Conservation (phyloP, 768 basidiomycete genomes). For the Leucosporidium yakuticum region DNA sequence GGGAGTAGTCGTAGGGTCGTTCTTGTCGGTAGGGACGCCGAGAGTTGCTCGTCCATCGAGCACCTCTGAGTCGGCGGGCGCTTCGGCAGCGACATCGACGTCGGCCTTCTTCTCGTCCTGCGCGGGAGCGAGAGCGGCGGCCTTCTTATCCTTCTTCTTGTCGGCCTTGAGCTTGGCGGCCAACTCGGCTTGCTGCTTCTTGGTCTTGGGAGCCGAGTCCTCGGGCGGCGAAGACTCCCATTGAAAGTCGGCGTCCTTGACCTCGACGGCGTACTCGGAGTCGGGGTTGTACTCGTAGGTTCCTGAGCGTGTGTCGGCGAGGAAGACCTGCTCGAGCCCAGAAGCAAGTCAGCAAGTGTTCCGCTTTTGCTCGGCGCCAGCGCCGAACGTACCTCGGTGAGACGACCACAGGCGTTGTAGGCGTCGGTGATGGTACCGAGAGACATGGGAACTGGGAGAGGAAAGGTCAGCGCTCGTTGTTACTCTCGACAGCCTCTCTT, state of each 20-base stretch:
- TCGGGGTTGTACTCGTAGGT: slow-evolving; percentile 53
- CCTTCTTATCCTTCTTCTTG: slow-evolving; percentile 39
- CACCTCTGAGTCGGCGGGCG: not conserved
- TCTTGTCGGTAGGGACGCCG: too few relatives aligned
- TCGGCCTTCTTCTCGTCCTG: slow-evolving; percentile 23
- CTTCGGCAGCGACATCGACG: slow-evolving; percentile 10
- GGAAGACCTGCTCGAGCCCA: slow-evolving; percentile 54
- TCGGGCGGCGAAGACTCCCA: slow-evolving; percentile 22
- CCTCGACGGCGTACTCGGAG: slow-evolving; percentile 60
- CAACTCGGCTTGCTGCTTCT: slow-evolving; percentile 35
- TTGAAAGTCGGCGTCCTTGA: slow-evolving; percentile 46
- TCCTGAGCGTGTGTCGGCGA: slow-evolving; percentile 67
- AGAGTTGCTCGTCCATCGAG: not conserved
- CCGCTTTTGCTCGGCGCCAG: not conserved
- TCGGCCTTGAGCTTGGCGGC: slow-evolving; percentile 42
- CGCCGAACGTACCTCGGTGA: slow-evolving; percentile 50
- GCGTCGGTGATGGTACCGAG: slow-evolving; percentile 68
- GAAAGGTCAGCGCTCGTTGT: slow-evolving; percentile 32
- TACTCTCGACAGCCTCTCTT: not conserved
- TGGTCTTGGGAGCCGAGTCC: slow-evolving; percentile 47
- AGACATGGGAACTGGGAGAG: slow-evolving; percentile 25
- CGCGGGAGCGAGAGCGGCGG: not conserved
- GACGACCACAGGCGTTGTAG: slow-evolving; percentile 65
- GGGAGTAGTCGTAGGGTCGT: not conserved
- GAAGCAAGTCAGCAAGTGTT: not conserved